These are phyloP conservation scores for Trametes gibbosa DNA, from an alignment of 768 basidiomycete species.

Conservation along the genomic window DNA sequence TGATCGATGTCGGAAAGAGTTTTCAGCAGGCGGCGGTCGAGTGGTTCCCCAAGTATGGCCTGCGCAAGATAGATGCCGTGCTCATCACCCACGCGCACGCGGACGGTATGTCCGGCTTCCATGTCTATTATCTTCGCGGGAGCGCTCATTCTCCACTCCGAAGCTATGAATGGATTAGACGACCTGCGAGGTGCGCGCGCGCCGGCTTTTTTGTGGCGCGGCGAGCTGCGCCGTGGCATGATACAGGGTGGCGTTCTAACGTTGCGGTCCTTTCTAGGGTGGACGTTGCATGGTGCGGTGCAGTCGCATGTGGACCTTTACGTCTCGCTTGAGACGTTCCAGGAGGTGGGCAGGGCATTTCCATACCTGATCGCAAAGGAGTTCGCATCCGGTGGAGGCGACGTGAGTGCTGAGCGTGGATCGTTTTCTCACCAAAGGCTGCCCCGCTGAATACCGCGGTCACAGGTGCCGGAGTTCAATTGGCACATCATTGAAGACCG, in stretches of 20 bases:
- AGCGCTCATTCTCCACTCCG: not conserved
- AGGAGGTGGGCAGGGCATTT: slow-evolving; percentile 66
- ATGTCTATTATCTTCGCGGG: not conserved
- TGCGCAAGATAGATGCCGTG: slow-evolving; percentile 71
- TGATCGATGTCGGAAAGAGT: slow-evolving; percentile 85
- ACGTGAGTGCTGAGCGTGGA: slow-evolving; percentile 41
- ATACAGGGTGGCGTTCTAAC: not conserved
- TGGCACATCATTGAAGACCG: slow-evolving; percentile 80
- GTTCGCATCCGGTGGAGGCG: slow-evolving; percentile 77
- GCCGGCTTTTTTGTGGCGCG: not conserved
- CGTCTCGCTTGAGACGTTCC: slow-evolving; percentile 60
- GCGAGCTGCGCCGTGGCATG: not conserved
- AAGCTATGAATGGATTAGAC: slow-evolving; percentile 87
- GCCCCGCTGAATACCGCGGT: not conserved
- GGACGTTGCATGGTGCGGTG: slow-evolving; percentile 67
- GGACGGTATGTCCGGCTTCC: slow-evolving; percentile 47
- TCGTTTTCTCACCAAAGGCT: not conserved
- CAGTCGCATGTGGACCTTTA: slow-evolving; percentile 77
- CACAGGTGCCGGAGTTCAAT: slow-evolving; percentile 74
- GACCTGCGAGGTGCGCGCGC: slow-evolving; percentile 67
- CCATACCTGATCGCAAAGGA: slow-evolving; percentile 80
- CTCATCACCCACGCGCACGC: slow-evolving; percentile 89
- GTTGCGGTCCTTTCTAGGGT: slow-evolving; percentile 45
- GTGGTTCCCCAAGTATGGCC: slow-evolving; percentile 68
- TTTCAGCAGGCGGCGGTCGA: slow-evolving; percentile 58